phyloP scores from a whole-genome alignment of 106 monocot genomes.

The Posidonia australis region DNA sequence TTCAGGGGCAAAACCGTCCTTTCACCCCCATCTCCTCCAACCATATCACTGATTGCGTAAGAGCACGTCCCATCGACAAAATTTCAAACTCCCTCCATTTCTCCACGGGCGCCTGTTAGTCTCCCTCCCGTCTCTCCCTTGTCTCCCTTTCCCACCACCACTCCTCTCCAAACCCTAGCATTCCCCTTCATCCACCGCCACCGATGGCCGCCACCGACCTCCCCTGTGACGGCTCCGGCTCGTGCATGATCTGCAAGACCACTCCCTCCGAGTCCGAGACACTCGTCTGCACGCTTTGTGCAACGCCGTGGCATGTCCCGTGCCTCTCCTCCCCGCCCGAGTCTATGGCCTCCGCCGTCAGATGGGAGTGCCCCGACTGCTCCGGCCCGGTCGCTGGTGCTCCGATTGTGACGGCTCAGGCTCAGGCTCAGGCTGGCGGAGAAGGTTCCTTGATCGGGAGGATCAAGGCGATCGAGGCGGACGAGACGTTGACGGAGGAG shows the following conservation, averaged over 20 bases:
- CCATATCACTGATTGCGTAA: too few relatives aligned
- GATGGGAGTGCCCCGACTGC: conserved; percentile 62
- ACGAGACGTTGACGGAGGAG: conserved; percentile 35
- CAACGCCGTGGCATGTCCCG: conserved; percentile 85
- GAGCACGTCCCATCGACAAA: too few relatives aligned
- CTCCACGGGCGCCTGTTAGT: too few relatives aligned
- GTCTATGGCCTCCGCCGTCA: conserved; percentile 13
- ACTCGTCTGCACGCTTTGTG: conserved; percentile 60
- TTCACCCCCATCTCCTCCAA: too few relatives aligned
- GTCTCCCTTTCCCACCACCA: neutral
- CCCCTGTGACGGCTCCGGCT: conserved; percentile 85
- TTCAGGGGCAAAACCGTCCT: too few relatives aligned
- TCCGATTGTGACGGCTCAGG: neutral
- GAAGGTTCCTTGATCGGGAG: conserved; percentile 29
- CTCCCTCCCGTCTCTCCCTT: neutral
- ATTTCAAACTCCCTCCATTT: too few relatives aligned
- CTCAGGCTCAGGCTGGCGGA: neutral
- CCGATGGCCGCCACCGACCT: conserved; percentile 39
- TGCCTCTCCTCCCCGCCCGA: conserved; percentile 50
- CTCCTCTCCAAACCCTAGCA: neutral
- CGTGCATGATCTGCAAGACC: conserved; percentile 82
- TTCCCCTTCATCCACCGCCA: neutral
- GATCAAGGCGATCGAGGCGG: conserved; percentile 60
- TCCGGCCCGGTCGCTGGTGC: conserved; percentile 2
- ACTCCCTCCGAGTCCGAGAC: conserved; percentile 36